Evolutionary conservation across 2,329 filamentous ascomycete species (phyloP).

Genomic region (Colletotrichum scovillei): DNA sequence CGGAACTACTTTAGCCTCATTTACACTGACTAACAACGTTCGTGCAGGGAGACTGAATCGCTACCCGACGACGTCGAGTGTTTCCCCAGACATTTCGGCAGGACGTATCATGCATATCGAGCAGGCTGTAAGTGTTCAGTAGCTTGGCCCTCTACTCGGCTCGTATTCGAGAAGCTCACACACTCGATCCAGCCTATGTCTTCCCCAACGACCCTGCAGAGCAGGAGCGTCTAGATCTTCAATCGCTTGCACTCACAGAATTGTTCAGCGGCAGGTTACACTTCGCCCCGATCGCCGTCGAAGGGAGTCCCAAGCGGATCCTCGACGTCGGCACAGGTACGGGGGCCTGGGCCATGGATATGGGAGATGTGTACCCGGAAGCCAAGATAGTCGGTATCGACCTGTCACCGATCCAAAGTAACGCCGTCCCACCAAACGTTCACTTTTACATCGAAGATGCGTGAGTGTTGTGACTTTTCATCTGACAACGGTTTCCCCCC

Average conservation of each 20-base stretch:
- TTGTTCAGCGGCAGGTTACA: conserved; percentile 53
- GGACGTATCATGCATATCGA: conserved; percentile 60
- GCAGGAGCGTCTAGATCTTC: conserved; percentile 53
- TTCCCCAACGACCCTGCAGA: conserved; percentile 59
- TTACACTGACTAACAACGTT: neutral
- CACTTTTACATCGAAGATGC: conserved; percentile 79
- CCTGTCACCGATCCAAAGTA: conserved; percentile 75
- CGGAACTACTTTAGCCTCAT: neutral
- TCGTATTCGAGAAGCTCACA: neutral
- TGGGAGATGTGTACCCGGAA: conserved; percentile 71
- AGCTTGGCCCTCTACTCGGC: neutral
- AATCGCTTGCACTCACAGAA: conserved; percentile 50
- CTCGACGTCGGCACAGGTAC: conserved; percentile 59
- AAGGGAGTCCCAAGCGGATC: conserved; percentile 48
- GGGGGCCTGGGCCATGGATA: conserved; percentile 73
- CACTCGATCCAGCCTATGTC: conserved; percentile 50
- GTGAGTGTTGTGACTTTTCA: conserved; percentile 40
- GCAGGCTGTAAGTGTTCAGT: conserved; percentile 55
- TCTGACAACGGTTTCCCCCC: neutral
- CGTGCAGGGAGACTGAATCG: conserved; percentile 46
- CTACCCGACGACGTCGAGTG: conserved; percentile 54
- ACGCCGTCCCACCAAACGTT: conserved; percentile 76
- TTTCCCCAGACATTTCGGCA: conserved; percentile 56
- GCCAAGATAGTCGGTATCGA: conserved; percentile 72
- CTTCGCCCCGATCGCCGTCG: conserved; percentile 54